Evolutionary conservation across 768 basidiomycete species (phyloP), one percentile per base, ranked within the genome.

Genomic region (Psilocybe azurescens): DNA sequence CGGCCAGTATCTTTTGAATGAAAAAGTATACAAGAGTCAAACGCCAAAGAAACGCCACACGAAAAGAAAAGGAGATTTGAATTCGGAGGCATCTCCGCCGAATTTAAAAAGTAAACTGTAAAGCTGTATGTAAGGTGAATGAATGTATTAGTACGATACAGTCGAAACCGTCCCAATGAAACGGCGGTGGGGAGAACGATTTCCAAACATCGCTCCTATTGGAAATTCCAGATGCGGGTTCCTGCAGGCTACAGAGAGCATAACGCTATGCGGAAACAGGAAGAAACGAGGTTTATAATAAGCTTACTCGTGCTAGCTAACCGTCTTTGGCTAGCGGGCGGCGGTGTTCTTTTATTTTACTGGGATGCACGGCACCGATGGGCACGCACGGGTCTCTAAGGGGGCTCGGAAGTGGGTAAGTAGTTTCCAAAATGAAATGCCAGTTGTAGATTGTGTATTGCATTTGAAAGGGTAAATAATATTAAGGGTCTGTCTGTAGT

Each of bases 361-460:
- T 7, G 9, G 5, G 7, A 9, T 30, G 36, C 52, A 53, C 52
- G 33, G n/a, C 33, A 53, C 33, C 52, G 32, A 36, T 53, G 33
- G 52, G 52, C n/a, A 53, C 32, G 33, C 32, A 53, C 16, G 52
- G 52, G 52, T 36, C 33, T n/a, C n/a, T 18, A 18, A n/a, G 52
- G 13, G 6, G 36, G 7, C n/a, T 38, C 32, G 28, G 1, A 29
- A 38, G 14, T 18, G n/a, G 10, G 41, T 44, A 44, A 39, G n/a
- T 44, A 13, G 7, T n/a, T 44, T n/a, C 41, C 9, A 7, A 30
- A 36, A 11, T 36, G 13, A 14, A 53, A 53, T 53, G 30, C 32
- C 33, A 52, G 30, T 38, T 33, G 33, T 10, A 36, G 51, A 14
- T 30, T 14, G 29, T 16, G 51, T 38, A 38, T 33, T 14, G 18